Evolutionary conservation across 139 green algal species (phyloP).

Genomic region (Coccomyxa sp.): DNA sequence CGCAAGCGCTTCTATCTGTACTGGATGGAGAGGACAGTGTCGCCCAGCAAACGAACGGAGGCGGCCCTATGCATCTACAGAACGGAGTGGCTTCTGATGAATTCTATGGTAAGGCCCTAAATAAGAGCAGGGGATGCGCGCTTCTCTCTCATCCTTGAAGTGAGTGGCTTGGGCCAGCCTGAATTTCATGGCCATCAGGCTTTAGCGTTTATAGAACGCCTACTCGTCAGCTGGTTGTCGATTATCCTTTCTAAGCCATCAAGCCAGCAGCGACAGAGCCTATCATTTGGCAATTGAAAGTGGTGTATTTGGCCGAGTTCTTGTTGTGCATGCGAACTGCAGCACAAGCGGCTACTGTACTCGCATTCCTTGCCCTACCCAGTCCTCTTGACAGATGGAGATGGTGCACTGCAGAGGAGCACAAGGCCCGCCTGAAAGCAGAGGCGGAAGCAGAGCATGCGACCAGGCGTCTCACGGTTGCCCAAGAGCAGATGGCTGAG

Average conservation of each 20-base stretch:
- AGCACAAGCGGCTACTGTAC: too few species aligned
- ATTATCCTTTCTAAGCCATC: too few species aligned
- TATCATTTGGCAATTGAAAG: background rate
- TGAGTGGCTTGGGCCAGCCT: background rate
- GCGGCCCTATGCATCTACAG: background rate
- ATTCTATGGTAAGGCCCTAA: too few species aligned
- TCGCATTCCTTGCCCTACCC: background rate
- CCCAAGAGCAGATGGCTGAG: slow-evolving; percentile 73
- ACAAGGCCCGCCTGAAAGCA: slow-evolving; percentile 55
- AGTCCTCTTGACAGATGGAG: background rate
- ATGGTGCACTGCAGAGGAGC: slow-evolving; percentile 52
- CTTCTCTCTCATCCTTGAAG: background rate
- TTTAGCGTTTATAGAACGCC: too few species aligned
- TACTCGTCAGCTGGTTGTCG: too few species aligned
- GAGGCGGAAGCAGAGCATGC: slow-evolving; percentile 64
- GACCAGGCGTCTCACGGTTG: slow-evolving; percentile 55
- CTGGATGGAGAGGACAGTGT: background rate
- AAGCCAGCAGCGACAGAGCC: too few species aligned
- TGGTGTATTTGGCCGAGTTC: background rate
- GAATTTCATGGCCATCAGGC: background rate
- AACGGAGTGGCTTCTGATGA: background rate
- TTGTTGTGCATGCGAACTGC: background rate
- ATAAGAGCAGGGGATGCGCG: too few species aligned
- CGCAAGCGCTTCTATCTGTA: background rate
- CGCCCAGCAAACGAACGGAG: background rate